Evolutionary conservation across 192 early-diverging fungal species (phyloP).

Genomic region (Hyaloraphidium curvatum): DNA sequence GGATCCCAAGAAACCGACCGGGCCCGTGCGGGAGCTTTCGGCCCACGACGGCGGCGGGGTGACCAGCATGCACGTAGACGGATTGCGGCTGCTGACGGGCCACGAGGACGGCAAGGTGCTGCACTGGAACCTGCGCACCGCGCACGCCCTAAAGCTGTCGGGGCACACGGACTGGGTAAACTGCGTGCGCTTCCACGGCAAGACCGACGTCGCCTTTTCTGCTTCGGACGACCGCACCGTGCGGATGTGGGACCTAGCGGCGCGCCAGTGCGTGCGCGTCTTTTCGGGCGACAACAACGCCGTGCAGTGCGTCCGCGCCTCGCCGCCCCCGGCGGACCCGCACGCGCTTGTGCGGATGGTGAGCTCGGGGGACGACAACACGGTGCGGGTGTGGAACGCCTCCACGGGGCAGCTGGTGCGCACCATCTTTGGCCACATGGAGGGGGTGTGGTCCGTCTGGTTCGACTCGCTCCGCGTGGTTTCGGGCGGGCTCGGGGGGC

Average conservation of each 20-base stretch:
- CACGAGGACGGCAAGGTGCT: constrained; percentile 65
- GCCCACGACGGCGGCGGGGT: constrained; percentile 61
- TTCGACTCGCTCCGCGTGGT: constrained; percentile 58
- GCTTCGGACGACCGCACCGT: constrained; percentile 78
- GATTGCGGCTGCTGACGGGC: constrained; percentile 75
- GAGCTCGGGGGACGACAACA: constrained; percentile 67
- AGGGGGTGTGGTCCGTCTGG: constrained; percentile 63
- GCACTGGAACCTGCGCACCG: constrained; percentile 61
- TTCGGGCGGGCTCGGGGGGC: constrained; percentile 40
- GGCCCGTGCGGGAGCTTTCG: too few species aligned
- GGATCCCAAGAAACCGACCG: too few species aligned
- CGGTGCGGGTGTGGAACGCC: constrained; percentile 81
- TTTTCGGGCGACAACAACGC: constrained; percentile 26
- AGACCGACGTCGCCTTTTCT: constrained; percentile 38
- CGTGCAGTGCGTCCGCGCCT: constrained; percentile 17
- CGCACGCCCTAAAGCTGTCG: constrained; percentile 43
- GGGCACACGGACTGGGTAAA: constrained; percentile 91
- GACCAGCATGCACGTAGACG: constrained; percentile 55
- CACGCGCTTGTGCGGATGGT: constrained; percentile 34
- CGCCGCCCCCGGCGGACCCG: neutral
- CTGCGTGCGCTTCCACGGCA: constrained; percentile 55
- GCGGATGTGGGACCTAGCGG: constrained; percentile 64
- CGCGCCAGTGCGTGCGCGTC: constrained; percentile 40
- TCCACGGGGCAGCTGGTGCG: constrained; percentile 53
- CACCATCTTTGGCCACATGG: constrained; percentile 60